Evolutionary conservation across 495 filamentous ascomycete genomes (phyloP), one percentile per base, ranked within the genome.

Genomic region (Penicillium pancosmium): DNA sequence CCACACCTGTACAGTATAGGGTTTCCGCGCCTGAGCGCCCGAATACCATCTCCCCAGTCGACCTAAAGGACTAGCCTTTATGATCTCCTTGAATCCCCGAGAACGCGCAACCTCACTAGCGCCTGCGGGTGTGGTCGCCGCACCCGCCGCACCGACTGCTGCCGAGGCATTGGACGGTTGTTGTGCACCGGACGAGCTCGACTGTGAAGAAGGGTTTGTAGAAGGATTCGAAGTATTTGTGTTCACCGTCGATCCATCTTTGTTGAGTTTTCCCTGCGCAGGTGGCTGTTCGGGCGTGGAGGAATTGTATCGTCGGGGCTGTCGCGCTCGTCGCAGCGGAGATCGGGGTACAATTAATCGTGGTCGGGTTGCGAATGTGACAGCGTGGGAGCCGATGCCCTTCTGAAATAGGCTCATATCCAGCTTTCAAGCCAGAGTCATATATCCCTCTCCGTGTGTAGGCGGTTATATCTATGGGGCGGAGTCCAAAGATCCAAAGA

Each of bases 1-100:
- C 59, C 77, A 76, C 59, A 96, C 67, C 75, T 97, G 93, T 4
- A 91, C 96, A 9, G 80, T 71, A 67, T 89, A 91, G 7, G 93
- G 93, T 56, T 88, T 70, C 48, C 80, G 81, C 35, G 80, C 77
- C 71, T 94, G 91, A 13, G 82, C 81, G 27, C 88, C 81, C 12
- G 82, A 86, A 65, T 94, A 97, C 56, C 71, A 71, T 34, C 71
- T 55, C 18, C 73, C 77, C n/a, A 78, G 50, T 38, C 54, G 68
- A 21, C 77, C 77, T 18, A 75, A 16, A 12, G 77, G 76, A 15
- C 75, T 59, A 8, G 86, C 86, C 61, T 84, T 75, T 53, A 93
- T 84, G 2, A 83, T 76, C 55, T 84, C 74, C 21, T 84, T 82
- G 35, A 90, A 59, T 4, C 84, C 82, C 1, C 85, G 76, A 76